Evolutionary conservation across 345 rosid genomes (phyloP).

Genomic region (Luvunga scandens): DNA sequence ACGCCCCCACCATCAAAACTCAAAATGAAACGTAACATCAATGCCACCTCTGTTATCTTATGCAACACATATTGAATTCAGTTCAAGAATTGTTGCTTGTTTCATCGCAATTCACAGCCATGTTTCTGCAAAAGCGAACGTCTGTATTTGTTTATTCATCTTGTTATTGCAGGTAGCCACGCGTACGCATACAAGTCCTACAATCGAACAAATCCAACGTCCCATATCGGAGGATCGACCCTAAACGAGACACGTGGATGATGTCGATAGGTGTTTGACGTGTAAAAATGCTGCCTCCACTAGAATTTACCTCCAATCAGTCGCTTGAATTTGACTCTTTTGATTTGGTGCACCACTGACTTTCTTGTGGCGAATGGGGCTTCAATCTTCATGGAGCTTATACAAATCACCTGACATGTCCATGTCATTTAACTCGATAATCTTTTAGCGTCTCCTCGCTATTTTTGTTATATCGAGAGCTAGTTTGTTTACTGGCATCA

Average conservation of each 20-base stretch:
- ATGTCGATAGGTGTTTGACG: not conserved
- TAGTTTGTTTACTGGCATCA: too few relatives aligned
- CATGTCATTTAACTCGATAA: not conserved
- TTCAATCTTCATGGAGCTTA: not conserved
- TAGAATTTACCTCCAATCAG: not conserved
- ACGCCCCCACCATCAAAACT: not conserved
- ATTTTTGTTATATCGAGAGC: too few relatives aligned
- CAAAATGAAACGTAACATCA: not conserved
- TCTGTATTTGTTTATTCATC: too few relatives aligned
- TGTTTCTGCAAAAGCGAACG: not conserved
- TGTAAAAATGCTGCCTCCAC: not conserved
- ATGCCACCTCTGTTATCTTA: not conserved
- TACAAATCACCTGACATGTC: not conserved
- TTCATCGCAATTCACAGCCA: not conserved
- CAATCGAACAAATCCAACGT: not conserved
- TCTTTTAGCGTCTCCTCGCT: too few relatives aligned
- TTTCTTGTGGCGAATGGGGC: not conserved
- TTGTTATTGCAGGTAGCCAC: not conserved
- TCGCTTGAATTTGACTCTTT: not conserved
- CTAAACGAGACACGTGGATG: not conserved
- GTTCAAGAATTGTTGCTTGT: not conserved
- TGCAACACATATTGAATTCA: not conserved
- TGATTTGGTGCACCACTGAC: not conserved
- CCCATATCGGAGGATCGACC: slow-evolving; percentile 10
- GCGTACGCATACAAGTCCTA: not conserved